Evolutionary conservation across 2,329 filamentous ascomycete species (phyloP), one percentile per base, ranked within the genome.

Genomic region (Chaetomiaceae sp.): DNA sequence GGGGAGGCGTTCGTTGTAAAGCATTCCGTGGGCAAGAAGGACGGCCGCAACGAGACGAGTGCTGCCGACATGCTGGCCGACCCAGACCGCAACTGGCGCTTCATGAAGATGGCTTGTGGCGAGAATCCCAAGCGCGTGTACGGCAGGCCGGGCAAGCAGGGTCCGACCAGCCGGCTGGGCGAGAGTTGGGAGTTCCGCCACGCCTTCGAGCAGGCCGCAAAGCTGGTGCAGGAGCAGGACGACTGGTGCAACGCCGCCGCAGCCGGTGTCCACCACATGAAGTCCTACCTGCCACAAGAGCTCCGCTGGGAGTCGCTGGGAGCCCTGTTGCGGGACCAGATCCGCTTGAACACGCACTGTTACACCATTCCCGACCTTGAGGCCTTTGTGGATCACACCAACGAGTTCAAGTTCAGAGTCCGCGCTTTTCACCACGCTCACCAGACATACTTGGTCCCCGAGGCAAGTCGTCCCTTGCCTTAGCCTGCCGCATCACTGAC

Each of bases 61-160:
- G 81, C 80, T 2, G 69, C 74, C 22, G 80, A 86, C 59, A 75
- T 88, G 72, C 72, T 88, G 9, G 84, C 85, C 1, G 82, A 87
- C 47, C 84, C 84, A 0, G 83, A 85, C 38, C 74, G 75, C 20
- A 80, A 73, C 55, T 85, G 83, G 80, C 76, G 85, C 19, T 88
- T 86, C 66, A 85, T 89, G 76, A 88, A 89, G 71, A 88, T 88
- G 84, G 85, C 85, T 0, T 88, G 84, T 59, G 85, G 85, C 33
- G 85, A 88, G 68, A 88, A 88, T 61, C 72, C 84, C 1, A 87
- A 87, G 70, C 70, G 75, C 1, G 71, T 82, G 0, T 85, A 87
- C 55, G 83, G 83, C 9, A 73, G 72, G 42, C 63, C 70, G 4
- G 81, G 81, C 22, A 73, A 76, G 47, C 71, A 72, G 42, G 78